Evolutionary conservation across 202 grass and related monocot species (phyloP), one percentile per base, ranked within the genome.

Genomic region (Panicum virgatum): DNA sequence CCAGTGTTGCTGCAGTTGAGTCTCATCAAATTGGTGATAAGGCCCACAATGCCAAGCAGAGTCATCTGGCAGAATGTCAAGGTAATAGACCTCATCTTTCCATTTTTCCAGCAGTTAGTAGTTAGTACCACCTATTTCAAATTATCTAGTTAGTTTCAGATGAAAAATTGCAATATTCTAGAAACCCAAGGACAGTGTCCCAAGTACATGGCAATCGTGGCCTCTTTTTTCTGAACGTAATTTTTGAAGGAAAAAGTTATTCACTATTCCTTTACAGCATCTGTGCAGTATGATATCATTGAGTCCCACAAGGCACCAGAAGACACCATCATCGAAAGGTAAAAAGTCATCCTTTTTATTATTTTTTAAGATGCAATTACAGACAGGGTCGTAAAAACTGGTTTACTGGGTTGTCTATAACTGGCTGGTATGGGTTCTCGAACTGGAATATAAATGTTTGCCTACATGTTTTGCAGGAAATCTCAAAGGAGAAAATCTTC

Each of bases 381-480:
- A 62, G 22, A 70, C 30, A 73, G 27, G 30, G 6, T 38, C 37
- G 10, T 6, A 10, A 73, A 72, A 73, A 30, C 16, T 73, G 16
- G 18, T 34, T 23, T 73, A 13, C 19, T 52, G 69, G 16, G 29
- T 26, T 50, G 3, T 19, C 18, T 19, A 34, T 34, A 34, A 34
- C 32, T 34, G 32, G 32, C 32, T 34, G 32, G 32, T 34, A 5
- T 3, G 18, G 44, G 16, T 8, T 50, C 15, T 80, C 74, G 82
- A 34, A 47, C 26, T 53, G n/a, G 72, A 69, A 47, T 44, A 85
- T 60, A 70, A 42, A 42, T 10, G 26, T 36, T 74, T 18, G 0
- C 14, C 6, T 87, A 12, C 65, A 56, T 29, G 69, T 66, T 54
- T 54, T 59, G 66, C 84, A 89, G 91, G 73, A 84, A 64, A 54